Percentiles rank a stretch among this genome's conserved stretches.
Evolutionary conservation across 176 grass and related monocot species (phyloP).

Genomic region (Bolboschoenus planiculmis): DNA sequence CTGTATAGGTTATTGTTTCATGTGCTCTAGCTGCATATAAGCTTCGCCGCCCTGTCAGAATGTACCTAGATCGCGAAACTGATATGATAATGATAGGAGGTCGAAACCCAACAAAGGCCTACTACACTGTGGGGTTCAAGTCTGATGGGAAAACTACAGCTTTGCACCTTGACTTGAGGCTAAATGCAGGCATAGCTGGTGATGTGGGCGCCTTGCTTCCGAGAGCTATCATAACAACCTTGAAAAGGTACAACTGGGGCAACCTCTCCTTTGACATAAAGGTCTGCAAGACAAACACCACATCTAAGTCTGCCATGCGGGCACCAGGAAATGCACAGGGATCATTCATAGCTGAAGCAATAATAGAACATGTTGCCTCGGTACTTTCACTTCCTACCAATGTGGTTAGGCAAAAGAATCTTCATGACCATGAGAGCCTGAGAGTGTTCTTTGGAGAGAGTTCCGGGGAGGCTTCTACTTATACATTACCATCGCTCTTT

Average conservation of each 20-base stretch:
- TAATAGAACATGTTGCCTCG: conserved; percentile 74
- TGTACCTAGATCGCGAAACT: conserved; percentile 66
- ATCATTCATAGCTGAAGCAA: conserved; percentile 77
- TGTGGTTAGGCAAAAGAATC: conserved; percentile 53
- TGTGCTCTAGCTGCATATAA: conserved; percentile 61
- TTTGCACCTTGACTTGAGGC: conserved; percentile 42
- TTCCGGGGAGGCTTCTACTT: conserved; percentile 43
- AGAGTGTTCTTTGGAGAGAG: conserved; percentile 27
- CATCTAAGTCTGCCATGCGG: conserved; percentile 55
- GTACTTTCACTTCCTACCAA: conserved; percentile 41
- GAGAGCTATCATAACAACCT: neutral
- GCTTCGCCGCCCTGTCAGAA: conserved; percentile 50
- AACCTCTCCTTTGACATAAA: conserved; percentile 53
- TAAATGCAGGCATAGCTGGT: conserved; percentile 49
- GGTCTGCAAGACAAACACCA: conserved; percentile 69
- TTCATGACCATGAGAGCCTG: conserved; percentile 59
- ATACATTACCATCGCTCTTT: conserved; percentile 57
- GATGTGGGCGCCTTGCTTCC: conserved; percentile 36
- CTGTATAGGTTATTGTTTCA: conserved; percentile 31
- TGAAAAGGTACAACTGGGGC: conserved; percentile 85
- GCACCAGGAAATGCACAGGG: conserved; percentile 65
- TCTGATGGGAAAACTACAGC: conserved; percentile 60
- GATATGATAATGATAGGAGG: conserved; percentile 70
- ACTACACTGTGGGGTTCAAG: conserved; percentile 73
- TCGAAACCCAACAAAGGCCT: conserved; percentile 63